Conservation (phyloP, 2,329 filamentous ascomycete genomes). For the Atkinsonella hypoxylon region DNA sequence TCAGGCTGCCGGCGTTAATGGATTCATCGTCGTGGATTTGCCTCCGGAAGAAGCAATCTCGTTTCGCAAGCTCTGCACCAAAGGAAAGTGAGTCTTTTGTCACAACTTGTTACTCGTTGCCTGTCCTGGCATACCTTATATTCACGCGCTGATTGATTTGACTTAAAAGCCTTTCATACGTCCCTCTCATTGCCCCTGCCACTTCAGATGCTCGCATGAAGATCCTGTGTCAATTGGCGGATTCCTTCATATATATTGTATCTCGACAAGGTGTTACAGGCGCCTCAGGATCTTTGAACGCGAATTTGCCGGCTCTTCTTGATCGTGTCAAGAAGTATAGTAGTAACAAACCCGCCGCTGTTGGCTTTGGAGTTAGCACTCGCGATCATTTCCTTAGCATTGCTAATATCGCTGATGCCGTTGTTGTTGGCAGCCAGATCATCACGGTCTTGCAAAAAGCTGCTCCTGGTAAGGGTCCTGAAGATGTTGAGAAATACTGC, state of each 20-base stretch:
- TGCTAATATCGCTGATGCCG: conserved; percentile 74
- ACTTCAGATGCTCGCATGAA: conserved; percentile 92
- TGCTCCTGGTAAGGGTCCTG: conserved; percentile 27
- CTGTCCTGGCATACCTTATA: background rate
- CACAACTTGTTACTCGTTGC: background rate
- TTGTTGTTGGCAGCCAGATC: conserved; percentile 94
- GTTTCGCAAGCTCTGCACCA: conserved; percentile 76
- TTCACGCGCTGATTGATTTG: background rate
- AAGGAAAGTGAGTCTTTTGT: conserved; percentile 47
- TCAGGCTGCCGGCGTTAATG: conserved; percentile 75
- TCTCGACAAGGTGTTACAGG: conserved; percentile 96
- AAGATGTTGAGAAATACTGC: conserved; percentile 79
- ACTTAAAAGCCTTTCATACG: conserved; percentile 63
- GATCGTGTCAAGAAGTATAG: conserved; percentile 84
- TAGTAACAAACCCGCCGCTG: conserved; percentile 77
- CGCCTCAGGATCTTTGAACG: conserved; percentile 70
- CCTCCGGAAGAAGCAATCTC: conserved; percentile 91
- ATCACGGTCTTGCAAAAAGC: conserved; percentile 56
- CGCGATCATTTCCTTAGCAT: conserved; percentile 86
- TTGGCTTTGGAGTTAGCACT: conserved; percentile 94
- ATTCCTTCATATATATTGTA: conserved; percentile 98
- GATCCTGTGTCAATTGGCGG: conserved; percentile 88
- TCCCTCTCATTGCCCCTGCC: conserved; percentile 89
- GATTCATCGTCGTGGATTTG: conserved; percentile 93
- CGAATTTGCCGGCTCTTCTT: conserved; percentile 69